Evolutionary conservation across 139 green algal genomes (phyloP), one percentile per base, ranked within the genome.

Genomic region (Chlamydomonas sp.): DNA sequence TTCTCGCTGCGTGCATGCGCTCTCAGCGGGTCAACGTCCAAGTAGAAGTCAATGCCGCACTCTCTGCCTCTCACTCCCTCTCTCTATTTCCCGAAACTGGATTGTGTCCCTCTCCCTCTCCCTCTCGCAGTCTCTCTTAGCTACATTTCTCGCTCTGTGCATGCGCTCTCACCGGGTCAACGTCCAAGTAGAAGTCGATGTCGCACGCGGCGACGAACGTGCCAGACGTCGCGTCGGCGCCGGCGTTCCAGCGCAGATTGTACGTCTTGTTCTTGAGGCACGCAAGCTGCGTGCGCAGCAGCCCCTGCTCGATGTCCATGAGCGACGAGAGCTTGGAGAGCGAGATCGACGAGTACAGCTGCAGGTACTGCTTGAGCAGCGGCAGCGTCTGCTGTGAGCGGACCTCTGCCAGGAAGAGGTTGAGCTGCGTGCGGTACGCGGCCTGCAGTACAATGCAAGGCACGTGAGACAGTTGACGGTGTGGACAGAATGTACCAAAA

Each of bases 391-490:
- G 54, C 33, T 68, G 58, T 2, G 38, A 65, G 20, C 71, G 31
- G 20, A 84, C 81, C 67, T 84, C 73, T 24, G 70, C 35, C 72
- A 97, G 75, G 82, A 99, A 99, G 30, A 86, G 72, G 63, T 83
- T 77, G 37, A 96, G 85, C 87, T 99, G 94, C 35, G 84, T 72
- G 43, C 87, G 81, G 81, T 96, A 98, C 1, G 92, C 90, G n/a
- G n/a, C n/a, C n/a, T n/a, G n/a, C n/a, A 3, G 22, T n/a, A n/a
- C 16, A 28, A 35, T 20, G 20, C 34, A 8, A 24, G 47, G 48
- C 2, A 33, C 26, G 43, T 54, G 43, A 20, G 16, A 54, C 43
- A 24, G 31, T 31, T 43, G 26, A 43, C 3, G 29, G 28, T 31
- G 3, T 1, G 16, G 59, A 3, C 34, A 30, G 59, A 16, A 1